These are phyloP conservation scores for Tylopilus plumbeoviolaceoides DNA, from an alignment of 768 basidiomycete genomes.

Conservation along the genomic window DNA sequence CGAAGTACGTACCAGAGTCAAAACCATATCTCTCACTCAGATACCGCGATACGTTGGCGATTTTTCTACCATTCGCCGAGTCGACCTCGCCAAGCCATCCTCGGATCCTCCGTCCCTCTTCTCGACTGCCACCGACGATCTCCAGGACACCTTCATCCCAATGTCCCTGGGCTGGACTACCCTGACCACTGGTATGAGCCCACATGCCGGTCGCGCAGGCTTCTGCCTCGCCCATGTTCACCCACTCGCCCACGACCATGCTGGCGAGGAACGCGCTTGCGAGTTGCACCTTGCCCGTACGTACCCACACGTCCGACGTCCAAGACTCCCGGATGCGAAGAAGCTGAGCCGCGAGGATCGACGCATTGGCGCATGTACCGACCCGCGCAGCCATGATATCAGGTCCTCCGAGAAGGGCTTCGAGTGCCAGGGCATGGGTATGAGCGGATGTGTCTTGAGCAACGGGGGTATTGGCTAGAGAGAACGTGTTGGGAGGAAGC, in stretches of 20 bases:
- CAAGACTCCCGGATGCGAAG: slow-evolving; percentile 75
- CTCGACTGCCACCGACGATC: slow-evolving; percentile 70
- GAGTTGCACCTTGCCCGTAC: slow-evolving; percentile 74
- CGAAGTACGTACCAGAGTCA: slow-evolving; percentile 52
- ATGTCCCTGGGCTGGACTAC: slow-evolving; percentile 39
- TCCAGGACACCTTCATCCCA: slow-evolving; percentile 82
- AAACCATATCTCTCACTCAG: slow-evolving; percentile 80
- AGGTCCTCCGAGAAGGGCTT: slow-evolving; percentile 72
- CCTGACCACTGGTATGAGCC: slow-evolving; percentile 42
- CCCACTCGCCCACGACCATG: slow-evolving; percentile 67
- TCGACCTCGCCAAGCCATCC: slow-evolving; percentile 86
- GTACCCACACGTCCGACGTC: slow-evolving; percentile 72
- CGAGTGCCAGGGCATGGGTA: slow-evolving; percentile 70
- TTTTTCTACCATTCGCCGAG: slow-evolving; percentile 55
- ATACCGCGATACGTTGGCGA: slow-evolving; percentile 68
- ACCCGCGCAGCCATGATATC: slow-evolving; percentile 74
- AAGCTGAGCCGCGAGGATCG: slow-evolving; percentile 70
- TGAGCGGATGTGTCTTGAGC: slow-evolving; percentile 80
- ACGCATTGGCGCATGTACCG: slow-evolving; percentile 67
- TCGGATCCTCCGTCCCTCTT: slow-evolving; percentile 68
- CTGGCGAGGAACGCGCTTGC: slow-evolving; percentile 73
- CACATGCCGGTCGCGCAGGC: slow-evolving; percentile 79
- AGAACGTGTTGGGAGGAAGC: slow-evolving; percentile 63
- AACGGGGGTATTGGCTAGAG: slow-evolving; percentile 68
- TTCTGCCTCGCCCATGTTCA: slow-evolving; percentile 69